phyloP scores from a whole-genome alignment of 306 rosid species.

The Rosa multiflora region DNA sequence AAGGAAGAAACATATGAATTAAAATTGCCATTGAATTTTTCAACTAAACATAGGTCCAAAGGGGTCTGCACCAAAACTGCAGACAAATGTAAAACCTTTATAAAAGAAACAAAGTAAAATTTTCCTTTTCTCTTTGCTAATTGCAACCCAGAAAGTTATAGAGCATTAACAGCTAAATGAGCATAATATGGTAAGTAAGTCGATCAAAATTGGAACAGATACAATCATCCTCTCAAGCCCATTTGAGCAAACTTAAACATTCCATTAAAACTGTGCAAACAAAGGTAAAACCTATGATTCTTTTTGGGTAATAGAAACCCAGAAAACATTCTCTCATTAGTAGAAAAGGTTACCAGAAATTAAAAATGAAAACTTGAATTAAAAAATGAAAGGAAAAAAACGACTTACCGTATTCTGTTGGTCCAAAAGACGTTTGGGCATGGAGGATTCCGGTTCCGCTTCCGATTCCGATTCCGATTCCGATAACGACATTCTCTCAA shows the following conservation, averaged over 20 bases:
- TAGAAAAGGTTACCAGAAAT: background rate
- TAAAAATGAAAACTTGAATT: constrained; percentile 8
- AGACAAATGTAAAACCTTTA: background rate
- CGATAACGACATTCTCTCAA: constrained; percentile 42
- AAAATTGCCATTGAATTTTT: background rate
- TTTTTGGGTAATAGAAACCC: background rate
- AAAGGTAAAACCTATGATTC: background rate
- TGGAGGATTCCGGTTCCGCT: background rate
- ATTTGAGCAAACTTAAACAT: background rate
- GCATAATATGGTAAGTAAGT: background rate
- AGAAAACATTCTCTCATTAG: background rate
- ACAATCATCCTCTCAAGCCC: background rate
- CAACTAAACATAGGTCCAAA: background rate
- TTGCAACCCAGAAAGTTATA: background rate
- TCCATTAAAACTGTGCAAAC: background rate
- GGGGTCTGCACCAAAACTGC: background rate
- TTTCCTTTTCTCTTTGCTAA: background rate
- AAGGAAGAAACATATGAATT: background rate
- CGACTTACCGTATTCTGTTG: background rate
- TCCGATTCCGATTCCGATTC: background rate
- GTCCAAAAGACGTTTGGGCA: constrained; percentile 14
- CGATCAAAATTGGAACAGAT: background rate
- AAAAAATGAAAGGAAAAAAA: background rate
- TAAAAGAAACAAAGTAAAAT: background rate
- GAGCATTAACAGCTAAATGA: background rate